These are phyloP conservation scores for Datura wrightii DNA, from an alignment of 257 asterid genomes.

Conservation along the genomic window DNA sequence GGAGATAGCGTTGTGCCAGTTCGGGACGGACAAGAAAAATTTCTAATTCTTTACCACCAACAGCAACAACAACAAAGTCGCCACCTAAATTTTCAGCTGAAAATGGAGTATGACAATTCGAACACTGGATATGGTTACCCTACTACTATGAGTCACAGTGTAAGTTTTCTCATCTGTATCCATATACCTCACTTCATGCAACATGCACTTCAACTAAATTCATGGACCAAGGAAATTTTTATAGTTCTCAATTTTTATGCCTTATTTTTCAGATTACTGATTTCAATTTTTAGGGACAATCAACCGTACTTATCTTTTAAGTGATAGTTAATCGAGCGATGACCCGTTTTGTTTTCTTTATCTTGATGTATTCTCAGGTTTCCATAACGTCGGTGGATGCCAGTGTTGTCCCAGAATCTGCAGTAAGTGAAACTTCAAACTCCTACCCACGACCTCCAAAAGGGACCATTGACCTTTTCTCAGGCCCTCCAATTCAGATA, in stretches of 20 bases:
- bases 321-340: not conserved
- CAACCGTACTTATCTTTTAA: not conserved
- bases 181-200: not conserved
- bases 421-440: conserved; percentile 52
- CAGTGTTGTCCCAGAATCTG: conserved; percentile 69
- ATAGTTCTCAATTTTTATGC: not conserved
- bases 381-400: conserved; percentile 63
- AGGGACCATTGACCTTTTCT: conserved; percentile 68
- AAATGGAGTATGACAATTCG: conserved; percentile 51
- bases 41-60: conserved; percentile 18
- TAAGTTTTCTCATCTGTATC: conserved; percentile 40
- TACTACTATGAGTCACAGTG: conserved; percentile 55
- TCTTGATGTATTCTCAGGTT: conserved; percentile 47
- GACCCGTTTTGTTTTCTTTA: not conserved
- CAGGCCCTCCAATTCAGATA: conserved; percentile 47
- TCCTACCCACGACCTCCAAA: conserved; percentile 54
- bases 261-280: not conserved
- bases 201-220: not conserved
- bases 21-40: conserved; percentile 38
- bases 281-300: not conserved
- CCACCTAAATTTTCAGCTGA: conserved; percentile 44
- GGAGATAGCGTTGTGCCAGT: conserved; percentile 63
- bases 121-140: conserved; percentile 47
- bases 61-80: conserved; percentile 40
- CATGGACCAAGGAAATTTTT: not conserved